phyloP scores from a whole-genome alignment of 768 basidiomycete species.

The Antrodiella citrinella region DNA sequence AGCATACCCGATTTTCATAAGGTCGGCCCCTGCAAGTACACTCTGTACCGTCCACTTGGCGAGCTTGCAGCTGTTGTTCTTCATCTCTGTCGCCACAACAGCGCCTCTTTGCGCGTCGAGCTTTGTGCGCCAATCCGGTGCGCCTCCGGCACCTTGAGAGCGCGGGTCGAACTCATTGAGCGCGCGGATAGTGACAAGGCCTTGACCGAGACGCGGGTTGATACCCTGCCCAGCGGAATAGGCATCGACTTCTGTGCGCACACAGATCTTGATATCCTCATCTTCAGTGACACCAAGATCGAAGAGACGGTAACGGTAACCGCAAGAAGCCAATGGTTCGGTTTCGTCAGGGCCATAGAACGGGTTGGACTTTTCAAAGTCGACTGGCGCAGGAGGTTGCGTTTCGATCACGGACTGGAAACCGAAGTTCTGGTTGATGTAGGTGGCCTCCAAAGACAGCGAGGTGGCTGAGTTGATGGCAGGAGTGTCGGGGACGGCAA shows the following conservation, averaged over 20 bases:
- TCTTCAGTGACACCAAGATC: slow-evolving; percentile 87
- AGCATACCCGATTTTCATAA: slow-evolving; percentile 93
- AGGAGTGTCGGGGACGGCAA: slow-evolving; percentile 54
- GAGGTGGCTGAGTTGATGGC: slow-evolving; percentile 92
- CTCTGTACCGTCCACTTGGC: slow-evolving; percentile 97
- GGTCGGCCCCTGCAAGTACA: slow-evolving; percentile 88
- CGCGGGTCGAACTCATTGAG: slow-evolving; percentile 96
- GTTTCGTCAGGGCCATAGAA: slow-evolving; percentile 93
- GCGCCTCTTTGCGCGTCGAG: slow-evolving; percentile 94
- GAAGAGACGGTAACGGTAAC: slow-evolving; percentile 93
- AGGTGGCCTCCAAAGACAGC: slow-evolving; percentile 93
- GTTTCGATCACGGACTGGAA: slow-evolving; percentile 89
- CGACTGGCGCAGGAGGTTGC: slow-evolving; percentile 50
- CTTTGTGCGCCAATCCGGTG: slow-evolving; percentile 98
- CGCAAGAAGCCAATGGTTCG: slow-evolving; percentile 91
- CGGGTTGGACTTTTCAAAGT: slow-evolving; percentile 85
- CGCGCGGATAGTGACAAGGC: slow-evolving; percentile 85
- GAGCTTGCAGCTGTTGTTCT: slow-evolving; percentile 97
- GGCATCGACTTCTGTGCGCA: slow-evolving; percentile 95
- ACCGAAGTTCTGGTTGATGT: slow-evolving; percentile 97
- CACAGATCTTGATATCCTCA: slow-evolving; percentile 84
- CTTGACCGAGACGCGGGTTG: slow-evolving; percentile 59
- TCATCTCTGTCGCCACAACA: slow-evolving; percentile 99
- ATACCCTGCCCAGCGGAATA: slow-evolving; percentile 53
- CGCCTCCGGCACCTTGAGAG: slow-evolving; percentile 83